phyloP scores from a whole-genome alignment of 2,329 filamentous ascomycete species.

The Fusarium tuaranense region DNA sequence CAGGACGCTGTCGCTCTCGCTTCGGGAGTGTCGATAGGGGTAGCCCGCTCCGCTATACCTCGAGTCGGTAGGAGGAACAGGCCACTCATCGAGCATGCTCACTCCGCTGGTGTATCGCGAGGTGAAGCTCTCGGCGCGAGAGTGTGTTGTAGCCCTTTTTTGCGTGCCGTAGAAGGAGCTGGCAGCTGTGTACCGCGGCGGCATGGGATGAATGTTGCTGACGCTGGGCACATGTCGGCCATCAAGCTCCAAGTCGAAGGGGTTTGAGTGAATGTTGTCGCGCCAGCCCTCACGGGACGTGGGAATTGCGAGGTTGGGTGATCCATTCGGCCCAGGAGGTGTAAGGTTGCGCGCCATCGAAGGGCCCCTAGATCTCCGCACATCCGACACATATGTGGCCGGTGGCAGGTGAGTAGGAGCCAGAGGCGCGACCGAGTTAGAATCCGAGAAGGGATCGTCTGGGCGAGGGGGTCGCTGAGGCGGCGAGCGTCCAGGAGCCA shows the following conservation, averaged over 20 bases:
- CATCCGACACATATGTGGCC: conserved; percentile 59
- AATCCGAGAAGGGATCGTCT: conserved; percentile 61
- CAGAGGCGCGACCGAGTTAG: conserved; percentile 55
- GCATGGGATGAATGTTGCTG: conserved; percentile 34
- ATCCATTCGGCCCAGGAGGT: conserved; percentile 45
- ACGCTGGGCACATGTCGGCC: conserved; percentile 34
- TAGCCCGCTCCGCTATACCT: conserved; percentile 31
- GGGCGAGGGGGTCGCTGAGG: conserved; percentile 26
- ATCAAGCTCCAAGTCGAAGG: conserved; percentile 70
- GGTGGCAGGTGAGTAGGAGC: conserved; percentile 46
- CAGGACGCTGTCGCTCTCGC: conserved; percentile 26
- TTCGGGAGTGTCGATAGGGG: conserved; percentile 30
- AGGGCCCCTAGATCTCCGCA: conserved; percentile 62
- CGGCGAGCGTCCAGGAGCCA: conserved; percentile 41
- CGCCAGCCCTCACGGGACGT: conserved; percentile 52
- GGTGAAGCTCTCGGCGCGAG: conserved; percentile 47
- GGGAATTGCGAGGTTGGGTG: conserved; percentile 46
- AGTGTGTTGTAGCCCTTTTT: conserved; percentile 62
- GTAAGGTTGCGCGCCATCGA: conserved; percentile 51
- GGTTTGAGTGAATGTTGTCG: conserved; percentile 72
- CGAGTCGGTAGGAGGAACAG: conserved; percentile 22
- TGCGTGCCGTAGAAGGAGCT: conserved; percentile 43
- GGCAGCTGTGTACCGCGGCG: conserved; percentile 36
- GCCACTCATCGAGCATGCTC: conserved; percentile 51
- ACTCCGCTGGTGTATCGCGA: conserved; percentile 65